Evolutionary conservation across 805 yeast species (phyloP).

Genomic region (Suhomyces vadensis): DNA sequence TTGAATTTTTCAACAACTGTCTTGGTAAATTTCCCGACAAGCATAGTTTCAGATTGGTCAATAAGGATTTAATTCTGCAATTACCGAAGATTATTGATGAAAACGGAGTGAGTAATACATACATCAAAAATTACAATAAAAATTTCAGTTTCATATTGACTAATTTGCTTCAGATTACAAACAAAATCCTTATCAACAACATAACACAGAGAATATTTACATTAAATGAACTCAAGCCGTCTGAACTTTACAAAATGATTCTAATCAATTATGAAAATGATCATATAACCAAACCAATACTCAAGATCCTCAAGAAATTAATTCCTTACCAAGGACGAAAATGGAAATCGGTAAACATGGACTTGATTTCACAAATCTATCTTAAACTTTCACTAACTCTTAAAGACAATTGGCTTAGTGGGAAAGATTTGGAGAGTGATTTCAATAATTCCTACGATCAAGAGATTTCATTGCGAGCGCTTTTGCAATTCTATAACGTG

Average conservation of each 20-base stretch:
- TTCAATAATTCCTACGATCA: constrained; percentile 77
- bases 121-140: constrained; percentile 31
- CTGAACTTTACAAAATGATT: constrained; percentile 58
- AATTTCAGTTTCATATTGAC: constrained; percentile 50
- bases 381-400: constrained; percentile 69
- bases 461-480: constrained; percentile 78
- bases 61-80: constrained; percentile 27
- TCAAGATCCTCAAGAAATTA: constrained; percentile 72
- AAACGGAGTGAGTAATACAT: constrained; percentile 27
- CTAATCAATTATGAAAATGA: constrained; percentile 59
- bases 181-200: constrained; percentile 62
- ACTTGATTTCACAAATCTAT: constrained; percentile 82
- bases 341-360: constrained; percentile 95
- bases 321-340: constrained; percentile 91
- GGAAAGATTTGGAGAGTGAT: constrained; percentile 74
- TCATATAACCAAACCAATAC: constrained; percentile 64
- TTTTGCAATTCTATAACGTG: constrained; percentile 74
- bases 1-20: constrained; percentile 42
- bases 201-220: constrained; percentile 68
- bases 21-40: constrained; percentile 17
- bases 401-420: constrained; percentile 85
- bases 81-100: constrained; percentile 28
- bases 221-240: constrained; percentile 61
- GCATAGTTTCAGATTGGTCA: constrained; percentile 28
- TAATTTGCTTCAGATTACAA: constrained; percentile 55